A percentile compares a stretch with the other conserved stretches of the same genome.
phyloP scores from a whole-genome alignment of 306 rosid genomes.

The Quercus robur region DNA sequence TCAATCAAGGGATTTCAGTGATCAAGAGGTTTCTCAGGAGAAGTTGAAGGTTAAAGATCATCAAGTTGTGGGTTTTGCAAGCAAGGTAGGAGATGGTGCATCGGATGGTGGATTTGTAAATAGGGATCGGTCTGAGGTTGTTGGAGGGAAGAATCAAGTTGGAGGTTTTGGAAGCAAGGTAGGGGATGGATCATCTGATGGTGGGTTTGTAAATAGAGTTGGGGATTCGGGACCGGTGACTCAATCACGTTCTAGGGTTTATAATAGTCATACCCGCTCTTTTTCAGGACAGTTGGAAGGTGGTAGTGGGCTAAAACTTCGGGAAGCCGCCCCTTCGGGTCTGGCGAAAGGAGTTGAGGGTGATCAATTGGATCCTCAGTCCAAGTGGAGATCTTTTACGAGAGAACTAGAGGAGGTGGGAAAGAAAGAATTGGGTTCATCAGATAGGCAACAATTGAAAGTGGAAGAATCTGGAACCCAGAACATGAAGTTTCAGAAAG shows the following conservation, averaged over 20 bases:
- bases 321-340: conserved; percentile 36
- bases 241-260: conserved; percentile 46
- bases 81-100: conserved; percentile 33
- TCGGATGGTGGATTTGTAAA: conserved; percentile 39
- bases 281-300: conserved; percentile 70
- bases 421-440: conserved; percentile 26
- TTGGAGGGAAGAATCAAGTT: conserved; percentile 25
- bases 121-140: conserved; percentile 29
- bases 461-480: conserved; percentile 47
- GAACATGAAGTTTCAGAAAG: conserved; percentile 56
- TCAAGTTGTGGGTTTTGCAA: conserved; percentile 25
- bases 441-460: conserved; percentile 31
- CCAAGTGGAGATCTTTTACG: conserved; percentile 39
- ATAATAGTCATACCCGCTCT: conserved; percentile 68
- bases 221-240: conserved; percentile 44
- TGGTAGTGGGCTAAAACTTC: conserved; percentile 48
- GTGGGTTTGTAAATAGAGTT: conserved; percentile 35
- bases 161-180: conserved; percentile 24
- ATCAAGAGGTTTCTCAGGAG: conserved; percentile 49
- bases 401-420: conserved; percentile 36
- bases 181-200: conserved; percentile 37
- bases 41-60: conserved; percentile 33
- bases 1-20: conserved; percentile 32
- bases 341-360: conserved; percentile 33
- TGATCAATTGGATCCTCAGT: conserved; percentile 47